phyloP scores from a whole-genome alignment of 768 basidiomycete species.

The Mrakia blollopis region DNA sequence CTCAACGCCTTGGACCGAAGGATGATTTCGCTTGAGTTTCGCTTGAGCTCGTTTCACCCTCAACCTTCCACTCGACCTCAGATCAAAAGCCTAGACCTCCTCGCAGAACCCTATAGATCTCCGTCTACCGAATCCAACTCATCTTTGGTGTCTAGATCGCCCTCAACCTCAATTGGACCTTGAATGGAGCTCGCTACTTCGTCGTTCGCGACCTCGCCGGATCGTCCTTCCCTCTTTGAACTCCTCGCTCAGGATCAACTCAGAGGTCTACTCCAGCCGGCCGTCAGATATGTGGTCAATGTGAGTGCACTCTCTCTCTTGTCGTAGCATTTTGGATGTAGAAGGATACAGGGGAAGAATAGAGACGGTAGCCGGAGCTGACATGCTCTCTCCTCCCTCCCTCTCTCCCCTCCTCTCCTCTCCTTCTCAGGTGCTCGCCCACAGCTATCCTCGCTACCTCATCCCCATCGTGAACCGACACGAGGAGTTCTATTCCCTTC shows the following conservation, averaged over 20 bases:
- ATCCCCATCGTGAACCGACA: constrained; percentile 85
- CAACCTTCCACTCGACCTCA: no score
- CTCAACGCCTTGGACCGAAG: no score
- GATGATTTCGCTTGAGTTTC: no score
- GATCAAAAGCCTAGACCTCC: not conserved
- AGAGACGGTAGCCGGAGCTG: not conserved
- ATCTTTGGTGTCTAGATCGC: not conserved
- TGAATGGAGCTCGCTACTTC: constrained; percentile 15
- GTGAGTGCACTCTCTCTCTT: constrained; percentile 51
- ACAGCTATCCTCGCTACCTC: constrained; percentile 87
- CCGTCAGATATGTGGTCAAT: constrained; percentile 85
- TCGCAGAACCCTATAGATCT: not conserved
- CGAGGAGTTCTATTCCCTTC: constrained; percentile 87
- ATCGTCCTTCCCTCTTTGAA: constrained; percentile 62
- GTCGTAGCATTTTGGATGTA: not conserved
- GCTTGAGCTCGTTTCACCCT: no score
- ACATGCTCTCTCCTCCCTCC: not conserved
- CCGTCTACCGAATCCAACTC: not conserved
- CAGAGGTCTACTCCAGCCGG: constrained; percentile 83
- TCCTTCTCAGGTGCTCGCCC: constrained; percentile 57
- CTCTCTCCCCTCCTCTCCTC: not conserved
- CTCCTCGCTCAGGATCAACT: constrained; percentile 91
- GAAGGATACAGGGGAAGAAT: not conserved
- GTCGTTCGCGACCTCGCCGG: not conserved
- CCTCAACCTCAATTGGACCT: not conserved